Conservation (phyloP, 495 filamentous ascomycete genomes). For the Lepidopterella palustris region DNA sequence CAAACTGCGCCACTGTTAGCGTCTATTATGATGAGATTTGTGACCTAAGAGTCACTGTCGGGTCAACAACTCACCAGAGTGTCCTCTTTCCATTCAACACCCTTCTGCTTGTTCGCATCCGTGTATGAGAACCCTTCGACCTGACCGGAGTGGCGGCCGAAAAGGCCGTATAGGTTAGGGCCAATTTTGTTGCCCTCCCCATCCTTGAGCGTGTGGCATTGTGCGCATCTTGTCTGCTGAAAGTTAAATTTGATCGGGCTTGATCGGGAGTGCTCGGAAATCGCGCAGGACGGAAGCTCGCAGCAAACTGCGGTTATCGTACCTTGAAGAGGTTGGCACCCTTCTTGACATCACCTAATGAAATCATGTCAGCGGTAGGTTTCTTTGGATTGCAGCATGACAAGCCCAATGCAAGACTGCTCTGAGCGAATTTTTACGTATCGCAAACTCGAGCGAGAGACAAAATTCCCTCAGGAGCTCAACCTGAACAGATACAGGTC, state of each 20-base stretch:
- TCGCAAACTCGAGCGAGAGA: background rate
- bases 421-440: background rate
- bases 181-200: conserved; percentile 95
- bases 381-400: no score
- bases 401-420: no score
- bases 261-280: background rate
- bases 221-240: conserved; percentile 80
- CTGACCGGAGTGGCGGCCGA: conserved; percentile 88
- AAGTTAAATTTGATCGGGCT: conserved; percentile 17
- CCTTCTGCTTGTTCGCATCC: conserved; percentile 98
- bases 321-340: conserved; percentile 98
- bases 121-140: conserved; percentile 95
- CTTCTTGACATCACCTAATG: conserved; percentile 85
- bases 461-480: background rate
- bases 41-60: no score
- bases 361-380: conserved; percentile 35
- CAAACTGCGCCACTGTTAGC: conserved; percentile 51
- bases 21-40: no score
- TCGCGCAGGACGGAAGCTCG: background rate
- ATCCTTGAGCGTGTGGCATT: conserved; percentile 91
- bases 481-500: background rate
- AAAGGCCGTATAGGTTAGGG: conserved; percentile 93
- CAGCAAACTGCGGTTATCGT: conserved; percentile 8
- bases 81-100: conserved; percentile 77
- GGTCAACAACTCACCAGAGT: conserved; percentile 61